phyloP scores from a whole-genome alignment of 768 basidiomycete species.

The Dictyophora rubrovolvata region DNA sequence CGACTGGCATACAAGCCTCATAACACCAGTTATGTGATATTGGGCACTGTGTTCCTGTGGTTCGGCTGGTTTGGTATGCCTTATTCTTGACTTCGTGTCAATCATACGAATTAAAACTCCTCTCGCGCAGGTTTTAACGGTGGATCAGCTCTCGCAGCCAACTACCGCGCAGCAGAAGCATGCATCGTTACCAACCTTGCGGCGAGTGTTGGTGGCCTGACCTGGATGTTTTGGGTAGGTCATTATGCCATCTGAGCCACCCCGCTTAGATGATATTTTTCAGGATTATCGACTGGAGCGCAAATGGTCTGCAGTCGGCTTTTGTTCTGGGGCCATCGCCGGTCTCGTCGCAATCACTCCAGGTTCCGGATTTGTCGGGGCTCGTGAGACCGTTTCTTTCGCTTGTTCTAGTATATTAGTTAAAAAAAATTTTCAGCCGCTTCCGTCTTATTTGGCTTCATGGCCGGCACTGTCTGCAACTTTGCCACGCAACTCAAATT shows the following conservation, averaged over 20 bases:
- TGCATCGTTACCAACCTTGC: slow-evolving; percentile 92
- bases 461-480: slow-evolving; percentile 80
- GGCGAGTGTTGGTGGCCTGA: slow-evolving; percentile 77
- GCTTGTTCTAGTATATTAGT: neutral
- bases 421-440: slow-evolving; percentile 40
- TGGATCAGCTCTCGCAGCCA: slow-evolving; percentile 82
- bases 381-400: slow-evolving; percentile 36
- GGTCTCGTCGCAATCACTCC: slow-evolving; percentile 88
- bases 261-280: neutral
- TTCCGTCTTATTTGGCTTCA: slow-evolving; percentile 73
- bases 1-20: slow-evolving; percentile 89
- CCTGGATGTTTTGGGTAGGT: slow-evolving; percentile 84
- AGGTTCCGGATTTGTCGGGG: slow-evolving; percentile 72
- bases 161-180: slow-evolving; percentile 77
- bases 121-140: slow-evolving; percentile 61
- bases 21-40: slow-evolving; percentile 83
- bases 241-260: neutral
- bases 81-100: slow-evolving; percentile 9
- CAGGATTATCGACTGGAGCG: slow-evolving; percentile 85
- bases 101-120: neutral
- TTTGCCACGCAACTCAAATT: slow-evolving; percentile 96
- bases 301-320: slow-evolving; percentile 91
- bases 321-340: slow-evolving; percentile 89
- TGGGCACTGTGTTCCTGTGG: slow-evolving; percentile 94
- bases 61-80: slow-evolving; percentile 74